Percentiles rank a stretch among this genome's conserved stretches.
Conservation (phyloP, 805 yeast genomes). For the Myxozyma neotropica region DNA sequence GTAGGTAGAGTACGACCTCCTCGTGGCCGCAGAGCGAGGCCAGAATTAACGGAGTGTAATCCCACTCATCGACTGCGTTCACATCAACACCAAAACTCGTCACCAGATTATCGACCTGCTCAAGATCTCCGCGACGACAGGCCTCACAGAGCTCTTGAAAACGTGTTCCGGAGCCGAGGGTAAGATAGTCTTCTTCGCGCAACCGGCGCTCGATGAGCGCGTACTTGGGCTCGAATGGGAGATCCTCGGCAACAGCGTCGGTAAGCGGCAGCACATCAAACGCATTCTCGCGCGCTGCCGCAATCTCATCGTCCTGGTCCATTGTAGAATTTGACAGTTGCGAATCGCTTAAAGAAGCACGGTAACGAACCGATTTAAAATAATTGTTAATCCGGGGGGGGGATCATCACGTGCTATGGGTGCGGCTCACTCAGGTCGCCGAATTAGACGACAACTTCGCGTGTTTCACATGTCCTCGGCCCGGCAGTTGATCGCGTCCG, state of each 20-base stretch:
- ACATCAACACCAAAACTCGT: constrained; percentile 54
- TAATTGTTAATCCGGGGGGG: too few species aligned
- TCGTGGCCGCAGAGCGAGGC: constrained; percentile 34
- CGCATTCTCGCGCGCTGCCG: constrained; percentile 3
- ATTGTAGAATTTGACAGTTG: background rate
- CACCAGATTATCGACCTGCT: constrained; percentile 59
- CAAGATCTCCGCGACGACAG: constrained; percentile 70
- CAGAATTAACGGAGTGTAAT: constrained; percentile 71
- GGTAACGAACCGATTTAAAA: too few species aligned
- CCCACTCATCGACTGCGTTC: constrained; percentile 67
- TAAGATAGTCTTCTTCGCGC: constrained; percentile 17
- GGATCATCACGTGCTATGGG: background rate
- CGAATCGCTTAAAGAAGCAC: too few species aligned
- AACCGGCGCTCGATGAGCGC: constrained; percentile 19
- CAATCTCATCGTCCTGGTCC: constrained; percentile 6
- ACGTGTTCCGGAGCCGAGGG: constrained; percentile 14
- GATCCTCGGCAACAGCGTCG: constrained; percentile 17
- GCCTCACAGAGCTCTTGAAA: constrained; percentile 57
- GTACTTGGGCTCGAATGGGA: constrained; percentile 28
- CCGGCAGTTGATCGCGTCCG: too few species aligned
- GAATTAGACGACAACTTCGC: too few species aligned
- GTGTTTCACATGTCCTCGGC: background rate
- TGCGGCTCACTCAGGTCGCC: too few species aligned
- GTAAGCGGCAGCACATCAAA: background rate
- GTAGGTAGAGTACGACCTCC: constrained; percentile 57